Base-by-base conservation (phyloP, 2,329 filamentous ascomycete species). In the Aureobasidium sp. region DNA sequence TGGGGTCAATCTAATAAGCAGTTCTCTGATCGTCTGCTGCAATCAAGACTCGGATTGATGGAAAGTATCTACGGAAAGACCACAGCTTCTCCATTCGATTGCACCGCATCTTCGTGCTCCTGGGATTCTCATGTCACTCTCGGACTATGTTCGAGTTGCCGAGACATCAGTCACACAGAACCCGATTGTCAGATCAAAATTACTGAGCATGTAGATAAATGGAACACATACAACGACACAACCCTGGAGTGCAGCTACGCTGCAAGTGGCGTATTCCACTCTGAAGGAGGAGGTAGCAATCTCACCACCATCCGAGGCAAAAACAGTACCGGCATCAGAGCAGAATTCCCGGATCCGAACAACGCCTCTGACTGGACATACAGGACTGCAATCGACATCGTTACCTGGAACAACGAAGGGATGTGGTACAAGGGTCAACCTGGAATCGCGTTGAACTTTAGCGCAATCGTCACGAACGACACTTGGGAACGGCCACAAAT, bases 101-200 rank as follows among this genome's bases (percentile, higher is more conserved):
- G 52, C 27, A 3, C 25, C 44, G 52, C 52, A 5, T 55, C 52
- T 29, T 31, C 37, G 15, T 55, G 52, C 37, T 42, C 52, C 1
- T 55, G 52, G 52, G 52, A 31, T 3, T 42, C 37, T 22, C 52
- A 55, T 42, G 52, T 55, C 25, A 55, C 52, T n/a, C 25, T 55
- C 31, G 52, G 52, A 11, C 6, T 55, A 7, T 55, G 52, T 42
- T 55, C 52, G 8, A 27, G 15, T 9, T 55, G 52, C 15, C 14
- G n/a, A 12, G 52, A 55, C 15, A 27, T 55, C 15, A 41, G 36
- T 15, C 4, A 7, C 1, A 42, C 17, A 0, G 15, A n/a, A 15
- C 1, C 17, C 1, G 36, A 5, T 3, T 55, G 52, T 25, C 5
- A 29, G n/a, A 20, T 42, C 22, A 55, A 55, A 14, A 31, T 52